Evolutionary conservation across 106 monocot genomes (phyloP).

Genomic region (Iris macrosiphon): DNA sequence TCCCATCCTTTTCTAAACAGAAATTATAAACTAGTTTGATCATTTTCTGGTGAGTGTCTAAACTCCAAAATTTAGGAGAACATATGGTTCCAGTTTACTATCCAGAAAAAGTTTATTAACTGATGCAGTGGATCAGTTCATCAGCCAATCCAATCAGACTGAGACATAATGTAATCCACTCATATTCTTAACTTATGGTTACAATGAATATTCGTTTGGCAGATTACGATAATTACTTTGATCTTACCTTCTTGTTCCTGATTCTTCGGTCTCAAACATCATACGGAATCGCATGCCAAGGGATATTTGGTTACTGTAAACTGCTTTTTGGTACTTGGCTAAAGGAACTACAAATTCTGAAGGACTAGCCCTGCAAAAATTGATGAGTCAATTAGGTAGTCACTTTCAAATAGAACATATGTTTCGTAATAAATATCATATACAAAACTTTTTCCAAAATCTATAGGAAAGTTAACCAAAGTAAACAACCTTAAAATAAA

Average conservation of each 20-base stretch:
- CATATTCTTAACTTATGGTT: no score
- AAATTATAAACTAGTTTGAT: background rate
- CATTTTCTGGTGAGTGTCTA: background rate
- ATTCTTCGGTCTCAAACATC: conserved; percentile 94
- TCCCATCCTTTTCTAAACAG: no score
- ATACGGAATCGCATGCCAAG: conserved; percentile 87
- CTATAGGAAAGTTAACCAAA: no score
- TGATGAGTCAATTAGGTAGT: background rate
- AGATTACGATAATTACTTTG: background rate
- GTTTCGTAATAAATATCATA: no score
- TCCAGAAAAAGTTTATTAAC: background rate
- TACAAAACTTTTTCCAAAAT: no score
- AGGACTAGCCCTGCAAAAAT: conserved; percentile 63
- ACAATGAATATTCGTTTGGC: background rate
- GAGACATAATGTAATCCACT: no score
- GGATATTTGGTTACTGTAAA: conserved; percentile 69
- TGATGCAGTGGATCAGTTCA: background rate
- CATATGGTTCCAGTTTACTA: background rate
- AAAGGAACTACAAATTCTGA: conserved; percentile 86
- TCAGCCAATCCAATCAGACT: no score
- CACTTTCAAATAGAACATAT: background rate
- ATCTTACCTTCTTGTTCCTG: conserved; percentile 75
- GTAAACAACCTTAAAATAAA: no score
- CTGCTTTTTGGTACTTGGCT: conserved; percentile 70
- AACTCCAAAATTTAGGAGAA: background rate